phyloP scores from a whole-genome alignment of 768 basidiomycete genomes.

The Suillus sp. region DNA sequence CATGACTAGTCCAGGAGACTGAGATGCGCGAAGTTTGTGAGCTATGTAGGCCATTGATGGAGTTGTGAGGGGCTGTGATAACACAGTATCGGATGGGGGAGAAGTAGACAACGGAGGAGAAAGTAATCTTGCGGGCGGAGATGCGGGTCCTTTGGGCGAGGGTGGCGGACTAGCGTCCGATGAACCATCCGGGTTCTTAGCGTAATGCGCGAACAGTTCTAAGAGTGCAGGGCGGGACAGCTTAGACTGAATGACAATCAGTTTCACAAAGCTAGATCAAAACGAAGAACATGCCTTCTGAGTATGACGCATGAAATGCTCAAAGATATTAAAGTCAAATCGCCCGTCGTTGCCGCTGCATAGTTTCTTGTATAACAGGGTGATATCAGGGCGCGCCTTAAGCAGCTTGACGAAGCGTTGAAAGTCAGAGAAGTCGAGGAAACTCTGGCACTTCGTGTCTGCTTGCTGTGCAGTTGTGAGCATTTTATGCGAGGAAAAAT shows the following conservation, averaged over 20 bases:
- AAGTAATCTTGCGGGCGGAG: conserved; percentile 1
- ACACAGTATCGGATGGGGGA: conserved; percentile 9
- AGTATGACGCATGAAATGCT: conserved; percentile 48
- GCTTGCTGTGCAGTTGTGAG: conserved; percentile 49
- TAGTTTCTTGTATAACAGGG: conserved; percentile 56
- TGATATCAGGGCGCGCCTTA: conserved; percentile 84
- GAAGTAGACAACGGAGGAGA: conserved; percentile 10
- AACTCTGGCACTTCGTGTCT: conserved; percentile 54
- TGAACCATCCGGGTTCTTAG: conserved; percentile 17
- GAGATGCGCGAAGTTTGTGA: conserved; percentile 8
- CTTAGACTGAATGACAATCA: conserved; percentile 35
- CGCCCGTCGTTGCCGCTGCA: conserved; percentile 33
- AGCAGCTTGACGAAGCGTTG: conserved; percentile 80
- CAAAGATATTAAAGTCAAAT: conserved; percentile 44
- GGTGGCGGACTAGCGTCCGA: neutral
- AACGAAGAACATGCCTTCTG: conserved; percentile 47
- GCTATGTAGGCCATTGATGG: conserved; percentile 4
- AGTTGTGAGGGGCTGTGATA: neutral
- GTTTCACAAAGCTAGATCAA: conserved; percentile 6
- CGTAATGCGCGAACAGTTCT: conserved; percentile 40
- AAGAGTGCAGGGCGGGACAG: conserved; percentile 37
- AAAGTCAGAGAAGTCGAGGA: conserved; percentile 79
- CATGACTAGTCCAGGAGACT: conserved; percentile 24
- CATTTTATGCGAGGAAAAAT: neutral
- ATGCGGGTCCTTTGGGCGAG: neutral